phyloP scores from a whole-genome alignment of 1,284 basidiomycete genomes.

The Xerocomus minutiporus region DNA sequence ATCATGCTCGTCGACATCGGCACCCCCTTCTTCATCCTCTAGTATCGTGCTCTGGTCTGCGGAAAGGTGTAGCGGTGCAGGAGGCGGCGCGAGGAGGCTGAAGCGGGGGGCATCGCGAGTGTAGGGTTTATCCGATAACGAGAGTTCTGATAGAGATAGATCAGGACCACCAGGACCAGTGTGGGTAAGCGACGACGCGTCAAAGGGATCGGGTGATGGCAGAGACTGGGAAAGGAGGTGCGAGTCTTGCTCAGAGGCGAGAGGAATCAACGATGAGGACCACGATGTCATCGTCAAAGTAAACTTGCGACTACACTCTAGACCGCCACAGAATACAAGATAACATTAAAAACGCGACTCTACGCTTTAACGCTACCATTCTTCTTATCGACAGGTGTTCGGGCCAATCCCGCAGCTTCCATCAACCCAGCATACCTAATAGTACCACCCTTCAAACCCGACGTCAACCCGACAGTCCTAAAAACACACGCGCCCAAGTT shows the following conservation, averaged over 20 bases:
- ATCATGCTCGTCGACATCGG: constrained; percentile 19
- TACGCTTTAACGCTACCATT: constrained; percentile 19
- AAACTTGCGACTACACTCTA: background rate
- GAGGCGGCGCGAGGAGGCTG: constrained; percentile 40
- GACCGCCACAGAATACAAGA: too few species aligned
- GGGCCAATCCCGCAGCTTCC: constrained; percentile 22
- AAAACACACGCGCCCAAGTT: constrained; percentile 42
- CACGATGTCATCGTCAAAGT: constrained; percentile 29
- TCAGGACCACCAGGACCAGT: constrained; percentile 49
- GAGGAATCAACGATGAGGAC: constrained; percentile 29
- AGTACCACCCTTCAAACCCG: constrained; percentile 23
- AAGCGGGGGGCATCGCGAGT: constrained; percentile 34
- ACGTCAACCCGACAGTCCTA: constrained; percentile 27
- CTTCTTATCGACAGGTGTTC: background rate
- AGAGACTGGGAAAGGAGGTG: constrained; percentile 51
- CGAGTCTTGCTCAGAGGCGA: constrained; percentile 34
- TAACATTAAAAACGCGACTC: background rate
- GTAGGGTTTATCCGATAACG: constrained; percentile 40
- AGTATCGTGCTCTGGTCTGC: constrained; percentile 26
- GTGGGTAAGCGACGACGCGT: constrained; percentile 26
- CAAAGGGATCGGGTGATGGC: constrained; percentile 33
- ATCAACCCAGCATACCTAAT: constrained; percentile 17
- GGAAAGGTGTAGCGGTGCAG: constrained; percentile 26
- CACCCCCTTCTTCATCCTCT: constrained; percentile 25
- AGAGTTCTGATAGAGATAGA: constrained; percentile 61